phyloP scores from a whole-genome alignment of 345 rosid genomes.

The Populus nigra region DNA sequence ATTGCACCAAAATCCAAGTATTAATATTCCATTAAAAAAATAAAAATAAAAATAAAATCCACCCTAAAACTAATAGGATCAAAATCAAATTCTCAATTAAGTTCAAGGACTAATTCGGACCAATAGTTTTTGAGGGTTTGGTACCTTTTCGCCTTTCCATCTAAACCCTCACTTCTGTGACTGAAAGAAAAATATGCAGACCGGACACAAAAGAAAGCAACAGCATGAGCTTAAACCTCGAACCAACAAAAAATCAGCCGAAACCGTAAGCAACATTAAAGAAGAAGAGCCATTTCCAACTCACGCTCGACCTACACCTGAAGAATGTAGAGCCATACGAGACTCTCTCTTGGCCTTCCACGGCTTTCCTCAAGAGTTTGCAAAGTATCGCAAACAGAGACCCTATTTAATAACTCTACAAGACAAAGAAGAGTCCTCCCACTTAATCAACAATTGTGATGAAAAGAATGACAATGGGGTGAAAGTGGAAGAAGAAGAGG shows the following conservation, averaged over 20 bases:
- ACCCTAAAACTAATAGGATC: too few species aligned
- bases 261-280: neutral
- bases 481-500: slow-evolving; percentile 18
- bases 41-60: too few species aligned
- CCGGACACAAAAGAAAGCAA: slow-evolving; percentile 43
- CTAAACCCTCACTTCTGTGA: neutral
- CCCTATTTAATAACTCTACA: slow-evolving; percentile 3
- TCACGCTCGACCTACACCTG: slow-evolving; percentile 44
- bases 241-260: slow-evolving; percentile 16
- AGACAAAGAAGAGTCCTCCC: neutral
- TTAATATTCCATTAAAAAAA: too few species aligned
- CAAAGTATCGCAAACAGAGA: slow-evolving; percentile 58
- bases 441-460: neutral
- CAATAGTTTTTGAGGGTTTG: too few species aligned
- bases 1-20: too few species aligned
- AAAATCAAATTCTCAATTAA: too few species aligned
- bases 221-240: slow-evolving; percentile 3
- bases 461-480: neutral
- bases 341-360: slow-evolving; percentile 54
- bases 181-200: slow-evolving; percentile 33
- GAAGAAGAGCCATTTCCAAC: slow-evolving; percentile 45
- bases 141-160: too few species aligned
- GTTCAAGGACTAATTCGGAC: too few species aligned
- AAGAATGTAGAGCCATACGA: slow-evolving; percentile 50
- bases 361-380: slow-evolving; percentile 60